Conservation (phyloP, 2,329 filamentous ascomycete species). For the Geosmithia flava region DNA sequence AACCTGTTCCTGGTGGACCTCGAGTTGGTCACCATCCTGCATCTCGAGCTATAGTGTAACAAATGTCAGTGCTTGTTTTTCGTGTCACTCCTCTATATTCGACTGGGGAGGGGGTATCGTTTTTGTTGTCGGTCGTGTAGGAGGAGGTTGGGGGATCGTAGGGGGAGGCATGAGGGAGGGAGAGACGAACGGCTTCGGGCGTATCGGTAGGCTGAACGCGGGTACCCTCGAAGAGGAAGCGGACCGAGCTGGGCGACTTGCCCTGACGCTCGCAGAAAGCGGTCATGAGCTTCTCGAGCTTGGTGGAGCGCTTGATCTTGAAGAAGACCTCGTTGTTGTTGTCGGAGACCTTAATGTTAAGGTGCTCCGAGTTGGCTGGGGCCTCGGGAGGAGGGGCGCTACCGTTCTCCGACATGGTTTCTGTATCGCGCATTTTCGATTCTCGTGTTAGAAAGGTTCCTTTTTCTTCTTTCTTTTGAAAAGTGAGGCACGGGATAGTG, state of each 20-base stretch:
- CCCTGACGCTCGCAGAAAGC: conserved; percentile 96
- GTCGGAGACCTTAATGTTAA: conserved; percentile 99
- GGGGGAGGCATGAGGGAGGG: not conserved
- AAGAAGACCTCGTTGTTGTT: conserved; percentile 99
- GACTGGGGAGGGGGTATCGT: too few relatives aligned
- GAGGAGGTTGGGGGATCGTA: not conserved
- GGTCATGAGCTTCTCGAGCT: conserved; percentile 95
- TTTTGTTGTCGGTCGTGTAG: not conserved
- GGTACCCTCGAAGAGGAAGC: conserved; percentile 93
- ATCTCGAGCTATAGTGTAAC: conserved; percentile 65
- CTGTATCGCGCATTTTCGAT: not conserved
- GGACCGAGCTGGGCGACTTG: conserved; percentile 71
- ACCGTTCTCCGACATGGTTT: conserved; percentile 20
- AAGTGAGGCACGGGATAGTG: not conserved
- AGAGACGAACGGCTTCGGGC: conserved; percentile 68
- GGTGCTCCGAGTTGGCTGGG: conserved; percentile 54
- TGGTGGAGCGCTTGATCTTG: conserved; percentile 97
- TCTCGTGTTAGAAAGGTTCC: not conserved
- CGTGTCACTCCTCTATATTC: not conserved
- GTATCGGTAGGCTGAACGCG: conserved; percentile 83
- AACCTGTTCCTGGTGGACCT: conserved; percentile 97
- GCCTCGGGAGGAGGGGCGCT: conserved; percentile 22
- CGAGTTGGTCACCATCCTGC: conserved; percentile 88
- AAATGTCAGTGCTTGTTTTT: conserved; percentile 4
- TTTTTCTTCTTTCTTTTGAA: too few relatives aligned